These are phyloP conservation scores for Rhinocladiella mackenziei DNA, from an alignment of 2,329 filamentous ascomycete species.

Conservation along the genomic window DNA sequence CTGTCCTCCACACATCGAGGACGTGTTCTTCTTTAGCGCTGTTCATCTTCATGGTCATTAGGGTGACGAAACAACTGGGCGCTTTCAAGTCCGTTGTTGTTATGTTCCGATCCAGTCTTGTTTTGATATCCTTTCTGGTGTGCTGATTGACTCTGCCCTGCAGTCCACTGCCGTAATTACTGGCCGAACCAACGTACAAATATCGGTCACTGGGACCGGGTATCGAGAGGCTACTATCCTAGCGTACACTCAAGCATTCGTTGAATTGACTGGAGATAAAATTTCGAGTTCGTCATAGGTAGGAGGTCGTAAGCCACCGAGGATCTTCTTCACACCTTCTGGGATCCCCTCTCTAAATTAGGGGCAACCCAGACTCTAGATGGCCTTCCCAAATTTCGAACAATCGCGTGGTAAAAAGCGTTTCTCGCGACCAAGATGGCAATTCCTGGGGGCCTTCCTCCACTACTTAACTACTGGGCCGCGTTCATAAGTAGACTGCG, in stretches of 20 bases:
- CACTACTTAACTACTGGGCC: too few species aligned
- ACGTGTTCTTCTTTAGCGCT: not conserved
- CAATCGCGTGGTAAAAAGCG: not conserved
- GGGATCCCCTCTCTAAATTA: not conserved
- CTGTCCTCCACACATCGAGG: slow-evolving; percentile 1
- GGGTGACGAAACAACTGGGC: not conserved
- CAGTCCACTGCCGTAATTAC: not conserved
- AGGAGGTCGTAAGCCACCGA: not conserved
- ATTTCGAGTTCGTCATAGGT: not conserved
- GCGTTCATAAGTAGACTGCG: too few species aligned
- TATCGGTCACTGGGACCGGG: slow-evolving; percentile 1
- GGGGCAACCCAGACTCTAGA: not conserved
- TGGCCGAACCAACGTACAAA: slow-evolving; percentile 2
- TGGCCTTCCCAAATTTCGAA: not conserved
- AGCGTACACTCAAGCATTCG: slow-evolving; percentile 3
- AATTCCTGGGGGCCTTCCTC: not conserved
- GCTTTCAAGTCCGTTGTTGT: not conserved
- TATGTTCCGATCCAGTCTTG: not conserved
- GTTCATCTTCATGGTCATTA: slow-evolving; percentile 1
- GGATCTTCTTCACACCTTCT: not conserved
- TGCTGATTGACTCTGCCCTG: not conserved
- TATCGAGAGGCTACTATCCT: slow-evolving; percentile 1
- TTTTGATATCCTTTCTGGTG: not conserved
- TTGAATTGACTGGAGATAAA: not conserved
- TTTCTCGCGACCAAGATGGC: not conserved